Evolutionary conservation across 2,329 filamentous ascomycete species (phyloP), one percentile per base, ranked within the genome.

Genomic region (Trichoderma sp.): DNA sequence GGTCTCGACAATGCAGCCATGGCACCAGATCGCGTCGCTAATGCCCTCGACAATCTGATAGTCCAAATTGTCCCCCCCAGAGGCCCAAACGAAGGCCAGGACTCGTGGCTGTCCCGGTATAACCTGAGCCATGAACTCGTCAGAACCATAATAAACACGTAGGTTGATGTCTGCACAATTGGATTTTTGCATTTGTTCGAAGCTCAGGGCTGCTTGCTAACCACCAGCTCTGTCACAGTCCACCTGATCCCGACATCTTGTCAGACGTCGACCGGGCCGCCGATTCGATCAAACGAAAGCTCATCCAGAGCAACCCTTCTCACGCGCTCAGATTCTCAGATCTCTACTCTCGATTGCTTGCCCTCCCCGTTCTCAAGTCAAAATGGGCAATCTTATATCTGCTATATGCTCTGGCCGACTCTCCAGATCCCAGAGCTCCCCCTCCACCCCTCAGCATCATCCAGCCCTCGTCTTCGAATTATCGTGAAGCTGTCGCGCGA

Each of bases 381-480:
- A 99, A 99, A 87, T 98, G 95, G 94, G 94, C 93, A 3, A 98
- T 99, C 75, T 86, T 99, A 24, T 97, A 97, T 80, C 90, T 99
- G 56, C 88, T 99, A 56, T 92, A 96, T 80, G 91, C 93, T 77
- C 88, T 98, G 62, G 90, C 93, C 73, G 92, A 95, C 78, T 89
- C 88, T 4, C 86, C 87, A 39, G 85, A 89, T 73, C 87, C 87
- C 2, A 84, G 81, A 76, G 85, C 88, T 69, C 87, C 85, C 57
- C 80, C 84, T 12, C 80, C 84, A 14, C 84, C 84, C n/a, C 76
- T 85, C 43, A 85, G 80, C 70, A 84, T 83, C 9, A 78, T 80
- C 75, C 84, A 79, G 77, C 83, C 78, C 60, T 82, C 77, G 67
- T 81, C 80, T 61, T 77, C 79, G 53, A 80, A 82, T 73, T 81